Conservation (phyloP, 805 yeast genomes). For the Starmerella geochares region DNA sequence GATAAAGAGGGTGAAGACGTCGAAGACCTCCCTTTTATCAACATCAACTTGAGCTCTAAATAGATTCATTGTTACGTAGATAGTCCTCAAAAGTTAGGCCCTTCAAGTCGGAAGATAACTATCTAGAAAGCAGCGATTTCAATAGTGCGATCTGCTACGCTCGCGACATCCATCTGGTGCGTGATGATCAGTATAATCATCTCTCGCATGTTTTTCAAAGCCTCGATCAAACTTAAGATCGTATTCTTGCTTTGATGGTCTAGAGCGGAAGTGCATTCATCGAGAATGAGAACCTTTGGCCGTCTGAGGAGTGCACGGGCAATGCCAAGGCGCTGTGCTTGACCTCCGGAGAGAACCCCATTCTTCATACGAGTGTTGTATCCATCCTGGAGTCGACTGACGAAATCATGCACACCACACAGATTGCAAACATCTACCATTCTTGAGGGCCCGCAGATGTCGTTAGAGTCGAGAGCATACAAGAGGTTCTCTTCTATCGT, state of each 20-base stretch:
- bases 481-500: slow-evolving; percentile 56
- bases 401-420: slow-evolving; percentile 48
- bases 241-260: slow-evolving; percentile 51
- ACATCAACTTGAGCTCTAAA: slow-evolving; percentile 34
- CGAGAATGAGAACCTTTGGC: slow-evolving; percentile 58
- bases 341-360: slow-evolving; percentile 73
- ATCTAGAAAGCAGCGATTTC: background rate
- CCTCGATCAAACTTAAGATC: slow-evolving; percentile 43
- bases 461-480: slow-evolving; percentile 15
- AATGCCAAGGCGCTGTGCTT: slow-evolving; percentile 71
- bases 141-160: slow-evolving; percentile 43
- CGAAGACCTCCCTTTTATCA: slow-evolving; percentile 60
- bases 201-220: slow-evolving; percentile 32
- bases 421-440: slow-evolving; percentile 31
- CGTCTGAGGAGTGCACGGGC: slow-evolving; percentile 67
- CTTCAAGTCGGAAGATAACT: too few relatives aligned
- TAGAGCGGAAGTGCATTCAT: slow-evolving; percentile 83
- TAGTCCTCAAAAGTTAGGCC: too few relatives aligned
- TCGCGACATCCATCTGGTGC: slow-evolving; percentile 62
- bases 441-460: background rate
- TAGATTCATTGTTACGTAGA: background rate
- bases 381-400: slow-evolving; percentile 42
- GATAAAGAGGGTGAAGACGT: slow-evolving; percentile 91
- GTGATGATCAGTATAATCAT: slow-evolving; percentile 55
- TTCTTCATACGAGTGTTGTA: slow-evolving; percentile 48